A percentile compares a stretch with the other conserved stretches of the same genome.
These are phyloP conservation scores for Trichosporon coremiiforme DNA, from an alignment of 1,284 basidiomycete genomes.

Conservation along the genomic window DNA sequence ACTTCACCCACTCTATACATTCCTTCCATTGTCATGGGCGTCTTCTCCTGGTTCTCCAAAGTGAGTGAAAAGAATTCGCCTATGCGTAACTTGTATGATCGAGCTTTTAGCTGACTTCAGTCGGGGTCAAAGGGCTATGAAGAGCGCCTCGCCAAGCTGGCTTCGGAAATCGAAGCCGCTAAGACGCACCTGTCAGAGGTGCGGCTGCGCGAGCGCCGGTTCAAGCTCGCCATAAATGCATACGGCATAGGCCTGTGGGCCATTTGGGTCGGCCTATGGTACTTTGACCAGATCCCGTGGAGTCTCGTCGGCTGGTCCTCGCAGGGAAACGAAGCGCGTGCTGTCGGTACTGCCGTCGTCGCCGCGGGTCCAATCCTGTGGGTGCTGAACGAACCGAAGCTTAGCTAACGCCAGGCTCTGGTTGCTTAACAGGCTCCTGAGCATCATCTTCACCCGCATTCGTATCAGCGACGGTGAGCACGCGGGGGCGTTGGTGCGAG, in stretches of 20 bases:
- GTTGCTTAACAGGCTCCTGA: slow-evolving; percentile 77
- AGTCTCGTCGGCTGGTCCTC: slow-evolving; percentile 47
- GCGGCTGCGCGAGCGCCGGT: slow-evolving; percentile 77
- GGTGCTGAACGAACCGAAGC: slow-evolving; percentile 47
- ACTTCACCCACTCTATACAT: background rate
- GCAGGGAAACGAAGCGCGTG: slow-evolving; percentile 59
- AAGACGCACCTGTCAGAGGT: slow-evolving; percentile 85
- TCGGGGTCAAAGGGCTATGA: slow-evolving; percentile 59
- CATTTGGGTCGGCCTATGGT: slow-evolving; percentile 82
- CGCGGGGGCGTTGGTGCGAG: background rate
- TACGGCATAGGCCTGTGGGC: slow-evolving; percentile 81
- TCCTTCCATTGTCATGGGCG: slow-evolving; percentile 38
- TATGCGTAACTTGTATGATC: background rate
- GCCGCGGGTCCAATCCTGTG: slow-evolving; percentile 77
- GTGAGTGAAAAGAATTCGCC: slow-evolving; percentile 24
- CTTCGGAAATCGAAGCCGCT: slow-evolving; percentile 58
- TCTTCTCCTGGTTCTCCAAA: slow-evolving; percentile 49
- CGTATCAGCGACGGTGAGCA: slow-evolving; percentile 78
- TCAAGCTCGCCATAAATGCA: slow-evolving; percentile 76
- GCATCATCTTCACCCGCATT: slow-evolving; percentile 82
- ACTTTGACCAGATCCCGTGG: slow-evolving; percentile 65
- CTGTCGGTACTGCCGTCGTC: slow-evolving; percentile 62
- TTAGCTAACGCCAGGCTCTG: slow-evolving; percentile 64
- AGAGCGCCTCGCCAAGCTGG: slow-evolving; percentile 58
- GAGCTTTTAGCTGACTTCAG: slow-evolving; percentile 33